A percentile compares a stretch with the other conserved stretches of the same genome.
Conservation (phyloP, 164 flowering plant species). For the Stephania cephalantha region DNA sequence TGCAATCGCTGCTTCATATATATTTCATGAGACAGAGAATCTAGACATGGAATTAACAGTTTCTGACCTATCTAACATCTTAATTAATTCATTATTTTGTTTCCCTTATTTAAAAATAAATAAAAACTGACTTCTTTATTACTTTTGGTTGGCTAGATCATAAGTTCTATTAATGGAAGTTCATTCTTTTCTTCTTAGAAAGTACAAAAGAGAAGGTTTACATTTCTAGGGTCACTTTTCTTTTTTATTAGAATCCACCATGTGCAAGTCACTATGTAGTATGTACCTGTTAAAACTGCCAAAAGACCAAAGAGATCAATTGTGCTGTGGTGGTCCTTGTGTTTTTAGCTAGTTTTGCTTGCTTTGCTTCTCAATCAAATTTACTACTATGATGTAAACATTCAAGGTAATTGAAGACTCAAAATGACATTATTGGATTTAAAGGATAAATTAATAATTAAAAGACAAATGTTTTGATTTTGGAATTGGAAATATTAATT, state of each 20-base stretch:
- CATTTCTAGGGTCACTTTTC: not conserved
- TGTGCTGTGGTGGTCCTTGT: not conserved
- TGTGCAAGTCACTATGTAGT: not conserved
- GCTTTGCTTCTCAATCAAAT: not conserved
- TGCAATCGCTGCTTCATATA: not conserved
- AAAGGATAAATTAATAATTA: not conserved
- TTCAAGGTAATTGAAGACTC: not conserved
- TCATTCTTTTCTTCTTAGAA: not conserved
- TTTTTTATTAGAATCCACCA: not conserved
- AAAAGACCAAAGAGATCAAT: not conserved
- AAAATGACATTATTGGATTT: not conserved
- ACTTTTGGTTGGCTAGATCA: not conserved
- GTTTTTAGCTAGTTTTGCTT: not conserved
- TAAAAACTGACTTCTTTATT: not conserved
- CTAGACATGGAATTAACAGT: not conserved
- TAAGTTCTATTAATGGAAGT: not conserved
- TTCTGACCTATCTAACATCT: not conserved
- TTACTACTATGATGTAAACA: not conserved
- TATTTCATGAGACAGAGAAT: not conserved
- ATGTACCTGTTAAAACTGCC: not conserved
- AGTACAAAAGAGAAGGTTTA: slow-evolving; percentile 1
- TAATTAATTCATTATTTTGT: not conserved
- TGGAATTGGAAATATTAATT: slow-evolving; percentile 10
- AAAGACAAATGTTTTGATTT: not conserved
- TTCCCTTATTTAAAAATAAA: not conserved